Evolutionary conservation across 129 eudicot species (phyloP), one percentile per base, ranked within the genome.

Genomic region (Erigeron canadensis): DNA sequence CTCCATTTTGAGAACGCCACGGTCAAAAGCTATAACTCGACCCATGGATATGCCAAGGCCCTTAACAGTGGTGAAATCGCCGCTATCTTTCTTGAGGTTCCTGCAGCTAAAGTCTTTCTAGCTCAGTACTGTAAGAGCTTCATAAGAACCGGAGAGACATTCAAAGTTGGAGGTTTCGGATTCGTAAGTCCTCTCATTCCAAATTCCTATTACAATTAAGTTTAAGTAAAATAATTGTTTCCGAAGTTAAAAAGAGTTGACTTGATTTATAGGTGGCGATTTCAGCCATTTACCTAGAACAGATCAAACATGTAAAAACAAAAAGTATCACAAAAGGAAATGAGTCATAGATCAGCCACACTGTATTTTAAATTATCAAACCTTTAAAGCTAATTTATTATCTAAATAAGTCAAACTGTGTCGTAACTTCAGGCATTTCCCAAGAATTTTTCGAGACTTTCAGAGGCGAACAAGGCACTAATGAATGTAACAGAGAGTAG

Each of bases 81-180:
- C 5, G 95, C 87, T 28, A 72, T 78, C 34, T 80, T 87, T 68
- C 82, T 79, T 38, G 89, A 85, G 58, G 82, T 72, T 47, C 84
- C 89, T 16, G 28, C 43, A 44, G 78, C 84, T 50, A 84, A 82
- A 78, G 74, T 87, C 6, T 84, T 87, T 69, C 77, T 87, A n/a
- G 85, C 95, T 62, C 81, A 80, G 22, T 82, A 87, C 45, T 82
- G 86, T 73, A 81, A 18, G 63, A 84, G 83, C 61, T 82, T 77
- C 45, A 75, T 68, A 6, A 77, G 65, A 66, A 76, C 78, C 0
- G 87, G 89, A 63, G 79, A 82, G 63, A 81, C 78, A 16, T 84
- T 72, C 66, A 79, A 81, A 76, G 74, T 78, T 71, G 91, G 88
- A 67, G 91, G 91, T 15, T 86, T 60, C 21, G 91, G 91, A 78